Evolutionary conservation across 345 rosid species (phyloP).

Genomic region (Euphorbia tirucalli): DNA sequence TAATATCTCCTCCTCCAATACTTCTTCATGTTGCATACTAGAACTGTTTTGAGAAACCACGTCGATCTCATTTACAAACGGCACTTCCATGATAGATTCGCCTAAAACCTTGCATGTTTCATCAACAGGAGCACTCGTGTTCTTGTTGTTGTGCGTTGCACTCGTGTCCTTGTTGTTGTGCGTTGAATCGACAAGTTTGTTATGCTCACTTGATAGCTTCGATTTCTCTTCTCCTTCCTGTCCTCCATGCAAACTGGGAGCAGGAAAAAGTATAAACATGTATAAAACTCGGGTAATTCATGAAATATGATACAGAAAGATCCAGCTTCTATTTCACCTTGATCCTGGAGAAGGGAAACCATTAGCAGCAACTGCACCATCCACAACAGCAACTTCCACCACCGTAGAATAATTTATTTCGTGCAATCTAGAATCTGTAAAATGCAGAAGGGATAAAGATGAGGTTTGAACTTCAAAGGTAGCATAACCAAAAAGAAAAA

Average conservation of each 20-base stretch:
- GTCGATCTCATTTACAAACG: slow-evolving; percentile 33
- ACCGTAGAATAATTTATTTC: slow-evolving; percentile 30
- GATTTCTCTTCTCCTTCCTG: slow-evolving; percentile 37
- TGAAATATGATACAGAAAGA: not conserved
- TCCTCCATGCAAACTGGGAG: slow-evolving; percentile 42
- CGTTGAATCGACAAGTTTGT: slow-evolving; percentile 16
- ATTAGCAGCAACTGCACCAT: slow-evolving; percentile 34
- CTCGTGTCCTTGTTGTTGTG: slow-evolving; percentile 16
- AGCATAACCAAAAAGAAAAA: too few species aligned
- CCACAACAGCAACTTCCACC: slow-evolving; percentile 37
- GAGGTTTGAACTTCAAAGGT: slow-evolving; percentile 1
- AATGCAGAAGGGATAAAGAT: slow-evolving; percentile 33
- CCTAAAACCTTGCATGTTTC: slow-evolving; percentile 31
- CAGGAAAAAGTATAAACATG: not conserved
- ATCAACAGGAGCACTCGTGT: slow-evolving; percentile 12
- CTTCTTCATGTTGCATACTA: slow-evolving; percentile 45
- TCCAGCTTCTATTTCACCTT: slow-evolving; percentile 35
- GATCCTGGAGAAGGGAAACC: slow-evolving; percentile 51
- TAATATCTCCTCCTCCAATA: slow-evolving; percentile 32
- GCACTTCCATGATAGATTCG: slow-evolving; percentile 49
- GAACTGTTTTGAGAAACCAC: slow-evolving; percentile 51
- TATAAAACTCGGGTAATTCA: not conserved
- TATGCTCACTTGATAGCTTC: slow-evolving; percentile 31
- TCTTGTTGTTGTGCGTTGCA: slow-evolving; percentile 18
- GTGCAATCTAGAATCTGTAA: slow-evolving; percentile 36